Evolutionary conservation across 2,329 filamentous ascomycete species (phyloP).

Genomic region (Myotisia sp.): DNA sequence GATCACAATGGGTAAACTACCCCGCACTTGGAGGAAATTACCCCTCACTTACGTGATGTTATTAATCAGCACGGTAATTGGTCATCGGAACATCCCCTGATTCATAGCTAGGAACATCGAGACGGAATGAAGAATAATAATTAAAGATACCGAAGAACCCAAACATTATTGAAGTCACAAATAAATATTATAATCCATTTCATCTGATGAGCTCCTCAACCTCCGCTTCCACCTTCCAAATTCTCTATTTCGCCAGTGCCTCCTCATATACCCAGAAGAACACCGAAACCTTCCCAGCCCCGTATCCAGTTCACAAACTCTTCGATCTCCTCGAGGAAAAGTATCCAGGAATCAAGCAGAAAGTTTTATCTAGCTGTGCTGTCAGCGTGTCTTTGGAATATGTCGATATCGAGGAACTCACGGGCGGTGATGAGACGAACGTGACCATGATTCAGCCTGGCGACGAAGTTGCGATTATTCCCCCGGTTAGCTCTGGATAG

Average conservation of each 20-base stretch:
- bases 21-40: no score
- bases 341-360: constrained; percentile 29
- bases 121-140: no score
- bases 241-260: constrained; percentile 35
- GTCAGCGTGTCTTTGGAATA: constrained; percentile 32
- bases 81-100: no score
- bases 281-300: constrained; percentile 29
- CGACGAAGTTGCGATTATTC: constrained; percentile 34
- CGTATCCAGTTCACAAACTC: constrained; percentile 24
- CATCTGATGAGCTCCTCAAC: no score
- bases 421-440: constrained; percentile 12
- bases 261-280: constrained; percentile 28
- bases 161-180: no score
- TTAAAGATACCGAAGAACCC: no score
- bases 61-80: no score
- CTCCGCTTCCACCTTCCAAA: constrained; percentile 22
- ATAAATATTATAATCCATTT: no score
- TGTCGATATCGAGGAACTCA: constrained; percentile 21
- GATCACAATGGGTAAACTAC: no score
- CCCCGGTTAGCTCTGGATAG: constrained; percentile 35
- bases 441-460: constrained; percentile 22
- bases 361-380: constrained; percentile 27
- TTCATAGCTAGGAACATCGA: no score
- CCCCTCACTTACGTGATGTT: no score
- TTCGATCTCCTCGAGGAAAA: constrained; percentile 26